Percentiles rank a stretch among this genome's conserved stretches.
Evolutionary conservation across 495 filamentous ascomycete genomes (phyloP).

Genomic region (Bombardia bombarda): DNA sequence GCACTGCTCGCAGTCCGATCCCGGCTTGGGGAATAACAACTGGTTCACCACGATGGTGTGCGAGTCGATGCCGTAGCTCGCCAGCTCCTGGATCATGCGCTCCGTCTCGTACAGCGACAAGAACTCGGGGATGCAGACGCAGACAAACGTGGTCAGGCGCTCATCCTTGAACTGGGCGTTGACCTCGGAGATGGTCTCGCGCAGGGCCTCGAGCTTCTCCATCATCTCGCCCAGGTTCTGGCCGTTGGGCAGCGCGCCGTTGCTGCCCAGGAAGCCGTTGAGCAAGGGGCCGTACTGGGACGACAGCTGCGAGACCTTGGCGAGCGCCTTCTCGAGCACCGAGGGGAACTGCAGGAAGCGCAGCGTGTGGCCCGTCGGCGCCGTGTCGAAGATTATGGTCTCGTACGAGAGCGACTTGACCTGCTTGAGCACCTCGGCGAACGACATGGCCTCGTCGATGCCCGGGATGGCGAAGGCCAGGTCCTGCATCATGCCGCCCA

Average conservation of each 20-base stretch:
- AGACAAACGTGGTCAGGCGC: conserved; percentile 94
- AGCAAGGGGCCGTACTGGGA: conserved; percentile 93
- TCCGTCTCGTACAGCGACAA: conserved; percentile 96
- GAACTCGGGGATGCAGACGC: conserved; percentile 98
- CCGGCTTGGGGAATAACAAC: conserved; percentile 83
- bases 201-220: conserved; percentile 85
- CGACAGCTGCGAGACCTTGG: conserved; percentile 90
- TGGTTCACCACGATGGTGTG: conserved; percentile 98
- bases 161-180: conserved; percentile 97
- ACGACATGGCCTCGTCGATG: conserved; percentile 99
- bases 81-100: conserved; percentile 97
- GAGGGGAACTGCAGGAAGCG: conserved; percentile 98
- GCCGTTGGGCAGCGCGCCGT: conserved; percentile 75
- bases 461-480: conserved; percentile 75
- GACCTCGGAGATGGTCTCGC: conserved; percentile 89
- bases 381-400: conserved; percentile 97
- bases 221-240: conserved; percentile 86
- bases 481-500: conserved; percentile 60
- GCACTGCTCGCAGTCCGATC: conserved; percentile 88
- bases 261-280: conserved; percentile 80
- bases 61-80: conserved; percentile 89
- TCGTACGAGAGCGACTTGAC: conserved; percentile 99
- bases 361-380: conserved; percentile 96
- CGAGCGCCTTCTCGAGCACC: conserved; percentile 94
- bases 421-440: conserved; percentile 97